These are phyloP conservation scores for Elsinoe ampelina DNA, from an alignment of 2,329 filamentous ascomycete genomes.

Conservation along the genomic window DNA sequence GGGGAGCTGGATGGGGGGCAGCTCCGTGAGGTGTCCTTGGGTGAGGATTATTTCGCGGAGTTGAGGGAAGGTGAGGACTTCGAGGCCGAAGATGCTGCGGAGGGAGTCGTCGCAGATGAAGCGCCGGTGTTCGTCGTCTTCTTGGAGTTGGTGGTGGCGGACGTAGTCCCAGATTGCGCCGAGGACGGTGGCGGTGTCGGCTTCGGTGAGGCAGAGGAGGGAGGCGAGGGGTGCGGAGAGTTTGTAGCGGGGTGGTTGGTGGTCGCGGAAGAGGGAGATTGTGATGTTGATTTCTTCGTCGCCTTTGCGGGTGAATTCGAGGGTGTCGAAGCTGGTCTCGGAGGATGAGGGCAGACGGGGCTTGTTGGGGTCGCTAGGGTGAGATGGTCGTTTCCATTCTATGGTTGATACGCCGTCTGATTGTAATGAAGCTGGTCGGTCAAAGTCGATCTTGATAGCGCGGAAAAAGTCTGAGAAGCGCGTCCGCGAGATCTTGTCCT, in stretches of 20 bases:
- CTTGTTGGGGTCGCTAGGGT: constrained; percentile 41
- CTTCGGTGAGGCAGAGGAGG: constrained; percentile 76
- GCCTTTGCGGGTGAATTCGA: constrained; percentile 83
- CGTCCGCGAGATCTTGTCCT: constrained; percentile 41
- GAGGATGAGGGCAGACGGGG: not conserved
- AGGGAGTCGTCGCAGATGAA: constrained; percentile 83
- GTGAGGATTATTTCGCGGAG: constrained; percentile 59
- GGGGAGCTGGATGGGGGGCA: constrained; percentile 71
- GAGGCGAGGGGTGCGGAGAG: constrained; percentile 72
- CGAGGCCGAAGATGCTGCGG: constrained; percentile 60
- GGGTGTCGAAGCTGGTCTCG: constrained; percentile 73
- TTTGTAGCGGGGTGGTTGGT: constrained; percentile 74
- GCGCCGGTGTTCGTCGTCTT: constrained; percentile 88
- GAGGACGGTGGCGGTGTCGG: constrained; percentile 76
- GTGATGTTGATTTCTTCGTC: constrained; percentile 90
- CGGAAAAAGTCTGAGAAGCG: constrained; percentile 73
- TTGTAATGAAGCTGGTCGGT: constrained; percentile 54
- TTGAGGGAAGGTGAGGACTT: constrained; percentile 77
- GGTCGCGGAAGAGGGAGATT: constrained; percentile 76
- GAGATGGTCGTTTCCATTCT: constrained; percentile 76
- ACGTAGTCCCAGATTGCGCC: constrained; percentile 96
- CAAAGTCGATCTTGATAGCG: constrained; percentile 57
- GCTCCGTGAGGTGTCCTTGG: constrained; percentile 59
- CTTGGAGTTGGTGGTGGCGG: constrained; percentile 72
- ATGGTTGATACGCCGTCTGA: constrained; percentile 53